Conservation (phyloP, 441 rosid species). For the Erodium trifolium region DNA sequence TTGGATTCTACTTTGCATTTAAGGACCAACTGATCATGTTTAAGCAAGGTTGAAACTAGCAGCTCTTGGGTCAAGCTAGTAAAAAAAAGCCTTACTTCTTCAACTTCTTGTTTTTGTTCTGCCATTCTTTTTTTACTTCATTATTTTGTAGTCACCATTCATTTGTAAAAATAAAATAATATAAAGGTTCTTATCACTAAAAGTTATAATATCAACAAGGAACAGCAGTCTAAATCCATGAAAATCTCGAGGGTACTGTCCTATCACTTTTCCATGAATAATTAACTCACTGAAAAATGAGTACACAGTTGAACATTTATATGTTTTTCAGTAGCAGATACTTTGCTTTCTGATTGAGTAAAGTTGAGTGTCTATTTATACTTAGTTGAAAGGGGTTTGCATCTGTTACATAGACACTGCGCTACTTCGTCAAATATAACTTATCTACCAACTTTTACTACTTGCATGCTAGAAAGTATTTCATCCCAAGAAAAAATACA, state of each 20-base stretch:
- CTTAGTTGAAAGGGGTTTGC: constrained; percentile 1
- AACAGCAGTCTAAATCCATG: not conserved
- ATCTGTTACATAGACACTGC: not conserved
- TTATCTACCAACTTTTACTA: not conserved
- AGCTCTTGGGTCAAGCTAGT: not conserved
- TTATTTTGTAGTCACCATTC: not conserved
- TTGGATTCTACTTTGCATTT: not conserved
- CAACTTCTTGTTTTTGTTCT: constrained; percentile 1
- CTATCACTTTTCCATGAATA: not conserved
- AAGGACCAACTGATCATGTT: not conserved
- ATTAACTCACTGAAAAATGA: constrained; percentile 6
- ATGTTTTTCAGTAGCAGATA: not conserved
- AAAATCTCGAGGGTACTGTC: not conserved
- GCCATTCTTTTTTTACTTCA: not conserved
- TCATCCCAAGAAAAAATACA: not conserved
- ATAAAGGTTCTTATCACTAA: not conserved
- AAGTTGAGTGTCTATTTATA: not conserved
- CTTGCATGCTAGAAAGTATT: not conserved
- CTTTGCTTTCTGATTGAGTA: not conserved
- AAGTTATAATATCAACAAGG: not conserved
- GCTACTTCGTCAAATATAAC: not conserved
- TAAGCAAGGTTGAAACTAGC: not conserved
- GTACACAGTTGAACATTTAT: not conserved
- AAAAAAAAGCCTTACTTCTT: not conserved
- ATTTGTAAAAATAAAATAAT: not conserved